Conservation (phyloP, 164 flowering plant species). For the Magnolia sinica region DNA sequence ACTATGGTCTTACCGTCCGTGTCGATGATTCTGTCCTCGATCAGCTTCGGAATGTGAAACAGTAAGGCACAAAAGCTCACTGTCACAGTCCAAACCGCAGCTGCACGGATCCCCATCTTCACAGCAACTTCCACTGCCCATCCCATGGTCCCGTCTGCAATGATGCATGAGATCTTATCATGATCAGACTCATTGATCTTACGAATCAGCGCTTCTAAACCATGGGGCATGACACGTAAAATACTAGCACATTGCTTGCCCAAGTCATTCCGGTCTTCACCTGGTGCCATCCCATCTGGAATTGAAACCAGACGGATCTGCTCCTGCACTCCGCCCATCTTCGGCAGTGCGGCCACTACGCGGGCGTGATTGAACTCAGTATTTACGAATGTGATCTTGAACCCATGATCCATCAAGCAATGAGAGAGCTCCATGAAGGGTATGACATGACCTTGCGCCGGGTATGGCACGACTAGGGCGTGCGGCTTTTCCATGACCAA, state of each 20-base stretch:
- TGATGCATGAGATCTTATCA: slow-evolving; percentile 10
- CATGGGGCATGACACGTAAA: background rate
- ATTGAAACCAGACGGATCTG: slow-evolving; percentile 13
- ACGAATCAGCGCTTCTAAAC: slow-evolving; percentile 13
- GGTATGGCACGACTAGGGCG: too few species aligned
- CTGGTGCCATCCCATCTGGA: slow-evolving; percentile 15
- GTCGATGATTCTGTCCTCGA: slow-evolving; percentile 10
- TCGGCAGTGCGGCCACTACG: too few species aligned
- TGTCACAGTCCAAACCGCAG: slow-evolving; percentile 9
- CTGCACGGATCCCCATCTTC: slow-evolving; percentile 15
- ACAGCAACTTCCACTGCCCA: slow-evolving; percentile 10
- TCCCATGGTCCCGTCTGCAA: slow-evolving; percentile 9
- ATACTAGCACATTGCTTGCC: background rate
- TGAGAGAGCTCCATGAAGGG: too few species aligned
- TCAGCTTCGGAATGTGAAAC: slow-evolving; percentile 12
- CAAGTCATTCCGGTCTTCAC: slow-evolving; percentile 10
- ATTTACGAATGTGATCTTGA: too few species aligned
- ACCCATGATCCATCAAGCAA: too few species aligned
- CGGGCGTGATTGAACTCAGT: too few species aligned
- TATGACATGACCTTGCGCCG: too few species aligned
- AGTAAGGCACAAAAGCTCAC: background rate
- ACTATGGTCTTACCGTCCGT: slow-evolving; percentile 9
- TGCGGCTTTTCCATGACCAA: too few species aligned
- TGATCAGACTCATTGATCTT: slow-evolving; percentile 7
- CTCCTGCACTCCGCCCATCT: background rate